Evolutionary conservation across 768 basidiomycete species (phyloP).

Genomic region (Lactifluus piperatus): DNA sequence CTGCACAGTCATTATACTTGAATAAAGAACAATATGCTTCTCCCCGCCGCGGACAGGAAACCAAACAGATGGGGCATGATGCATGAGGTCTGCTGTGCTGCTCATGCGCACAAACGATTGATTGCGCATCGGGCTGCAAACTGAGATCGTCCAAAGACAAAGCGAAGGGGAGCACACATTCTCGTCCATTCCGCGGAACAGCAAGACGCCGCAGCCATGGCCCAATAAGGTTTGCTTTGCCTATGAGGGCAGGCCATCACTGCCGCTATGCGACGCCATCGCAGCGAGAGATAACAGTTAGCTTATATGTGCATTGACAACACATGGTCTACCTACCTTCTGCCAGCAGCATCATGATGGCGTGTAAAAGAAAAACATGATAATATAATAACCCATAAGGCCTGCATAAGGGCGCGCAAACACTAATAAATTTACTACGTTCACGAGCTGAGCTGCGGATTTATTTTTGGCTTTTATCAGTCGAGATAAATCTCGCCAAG

Average conservation of each 20-base stretch:
- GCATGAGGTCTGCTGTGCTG: neutral
- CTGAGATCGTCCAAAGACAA: neutral
- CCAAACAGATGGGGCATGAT: neutral
- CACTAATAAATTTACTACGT: no score
- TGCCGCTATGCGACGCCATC: neutral
- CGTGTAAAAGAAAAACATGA: no score
- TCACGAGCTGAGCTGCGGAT: no score
- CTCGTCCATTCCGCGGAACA: neutral
- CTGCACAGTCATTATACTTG: no score
- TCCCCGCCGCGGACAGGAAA: neutral
- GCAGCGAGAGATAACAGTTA: neutral
- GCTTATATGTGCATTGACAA: no score
- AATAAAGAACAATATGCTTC: neutral
- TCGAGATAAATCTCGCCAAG: no score
- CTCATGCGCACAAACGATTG: neutral
- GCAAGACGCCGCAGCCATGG: neutral
- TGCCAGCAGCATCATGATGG: no score
- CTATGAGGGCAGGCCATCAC: neutral
- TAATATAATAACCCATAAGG: no score
- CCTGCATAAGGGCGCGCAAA: no score
- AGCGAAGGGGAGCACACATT: neutral
- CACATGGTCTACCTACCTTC: no score
- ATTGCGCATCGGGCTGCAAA: neutral
- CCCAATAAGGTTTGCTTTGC: neutral
- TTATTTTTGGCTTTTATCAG: no score